Evolutionary conservation across 306 rosid genomes (phyloP).

Genomic region (Cicer arietinum): DNA sequence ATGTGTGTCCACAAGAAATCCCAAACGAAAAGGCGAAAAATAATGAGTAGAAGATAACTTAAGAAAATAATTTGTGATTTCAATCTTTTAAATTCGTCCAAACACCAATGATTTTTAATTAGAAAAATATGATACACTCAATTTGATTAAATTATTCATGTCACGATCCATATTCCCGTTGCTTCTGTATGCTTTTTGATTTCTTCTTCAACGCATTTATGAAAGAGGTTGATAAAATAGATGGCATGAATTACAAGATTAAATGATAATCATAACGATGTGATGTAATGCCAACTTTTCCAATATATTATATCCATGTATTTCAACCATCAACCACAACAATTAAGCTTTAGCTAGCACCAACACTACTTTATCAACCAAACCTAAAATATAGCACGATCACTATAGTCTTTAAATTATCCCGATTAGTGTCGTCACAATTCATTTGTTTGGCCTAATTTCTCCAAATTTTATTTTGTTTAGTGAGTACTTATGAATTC

Average conservation of each 20-base stretch:
- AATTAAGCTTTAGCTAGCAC: no score
- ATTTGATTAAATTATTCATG: background rate
- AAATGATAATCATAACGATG: conserved; percentile 14
- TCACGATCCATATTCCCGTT: conserved; percentile 24
- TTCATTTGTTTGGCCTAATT: no score
- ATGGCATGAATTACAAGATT: background rate
- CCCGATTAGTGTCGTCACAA: no score
- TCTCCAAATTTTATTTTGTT: no score
- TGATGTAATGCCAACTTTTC: conserved; percentile 2
- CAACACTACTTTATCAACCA: no score
- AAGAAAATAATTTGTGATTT: background rate
- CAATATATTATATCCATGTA: background rate
- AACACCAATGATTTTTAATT: conserved; percentile 13
- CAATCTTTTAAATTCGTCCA: conserved; percentile 23
- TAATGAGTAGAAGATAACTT: conserved; percentile 4
- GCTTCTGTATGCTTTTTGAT: conserved; percentile 13
- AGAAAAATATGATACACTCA: background rate
- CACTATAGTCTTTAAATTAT: no score
- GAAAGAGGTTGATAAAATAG: conserved; percentile 5
- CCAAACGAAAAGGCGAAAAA: conserved; percentile 16
- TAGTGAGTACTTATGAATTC: no score
- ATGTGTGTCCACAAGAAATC: conserved; percentile 24
- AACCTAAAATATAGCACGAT: no score
- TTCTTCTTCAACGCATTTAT: background rate
- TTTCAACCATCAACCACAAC: no score